phyloP scores from a whole-genome alignment of 257 asterid species.

The Nicotiana knightiana region DNA sequence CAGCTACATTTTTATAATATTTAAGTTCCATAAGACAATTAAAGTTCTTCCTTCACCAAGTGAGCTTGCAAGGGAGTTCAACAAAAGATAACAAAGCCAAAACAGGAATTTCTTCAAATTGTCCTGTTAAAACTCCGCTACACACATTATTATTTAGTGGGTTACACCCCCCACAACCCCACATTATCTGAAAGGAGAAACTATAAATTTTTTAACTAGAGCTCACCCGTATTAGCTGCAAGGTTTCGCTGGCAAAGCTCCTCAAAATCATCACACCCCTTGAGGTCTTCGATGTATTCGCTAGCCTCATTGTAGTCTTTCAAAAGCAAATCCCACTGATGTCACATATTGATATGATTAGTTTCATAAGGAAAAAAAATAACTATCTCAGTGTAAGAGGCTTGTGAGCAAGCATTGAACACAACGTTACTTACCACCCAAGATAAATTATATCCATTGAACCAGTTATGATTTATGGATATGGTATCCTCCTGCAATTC shows the following conservation, averaged over 20 bases:
- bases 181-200: background rate
- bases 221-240: constrained; percentile 84
- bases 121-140: background rate
- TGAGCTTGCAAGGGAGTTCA: background rate
- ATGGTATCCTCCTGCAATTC: constrained; percentile 82
- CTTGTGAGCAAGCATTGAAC: background rate
- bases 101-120: background rate
- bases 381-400: background rate
- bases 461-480: constrained; percentile 98
- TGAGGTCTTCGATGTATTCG: constrained; percentile 79
- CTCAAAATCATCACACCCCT: constrained; percentile 89
- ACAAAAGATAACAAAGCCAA: background rate
- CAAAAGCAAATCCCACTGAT: constrained; percentile 93
- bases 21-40: background rate
- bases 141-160: too few relatives aligned
- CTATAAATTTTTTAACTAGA: background rate
- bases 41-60: background rate
- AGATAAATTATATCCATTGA: constrained; percentile 64
- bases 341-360: constrained; percentile 8
- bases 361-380: background rate
- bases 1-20: background rate
- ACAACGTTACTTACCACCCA: constrained; percentile 65
- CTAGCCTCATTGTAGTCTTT: constrained; percentile 82
- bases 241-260: constrained; percentile 90
- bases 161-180: background rate